Evolutionary conservation across 345 rosid genomes (phyloP), one percentile per base, ranked within the genome.

Genomic region (Dimocarpus longan): DNA sequence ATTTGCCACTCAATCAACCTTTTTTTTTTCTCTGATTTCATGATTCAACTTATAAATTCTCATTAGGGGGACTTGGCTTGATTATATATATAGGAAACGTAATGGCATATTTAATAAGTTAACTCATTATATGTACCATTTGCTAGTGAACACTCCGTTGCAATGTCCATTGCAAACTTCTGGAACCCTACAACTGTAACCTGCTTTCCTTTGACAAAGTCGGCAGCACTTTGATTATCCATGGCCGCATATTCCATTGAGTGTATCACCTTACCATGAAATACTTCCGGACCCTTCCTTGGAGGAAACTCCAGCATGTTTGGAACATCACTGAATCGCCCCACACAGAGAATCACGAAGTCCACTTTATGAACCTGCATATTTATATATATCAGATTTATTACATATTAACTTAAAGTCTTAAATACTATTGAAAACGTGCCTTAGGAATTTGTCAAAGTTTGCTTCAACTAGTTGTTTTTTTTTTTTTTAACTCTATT

Each of bases 241-340:
- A 80, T 78, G 66, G 73, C 80, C 0, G 79, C 56, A 19, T 85
- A 86, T 32, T 86, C 91, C 87, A 82, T 82, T 6, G 91, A 78
- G 43, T 90, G 93, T 32, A 90, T 75, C 26, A 86, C 91, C 72
- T 86, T 37, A 0, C 93, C 90, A 3, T 48, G 66, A 69, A 90
- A 90, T 10, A 74, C 87, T 69, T 88, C 89, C 0, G 90, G 93
- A 0, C 88, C 90, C 7, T 79, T 77, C 2, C 44, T 70, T 0
- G 80, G 86, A 10, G 86, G 84, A 72, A 84, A 87, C 16, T 86
- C 80, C 0, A 89, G 92, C 1, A 84, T 73, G 40, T 89, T 85
- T 0, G 90, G 90, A 5, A 87, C 6, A 7, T 69, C 91, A 16
- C 85, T 86, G 82, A 80, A 81, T 48, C 82, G 43, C 15, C 90